These are phyloP conservation scores for Aspergillus melleus DNA, from an alignment of 2,329 filamentous ascomycete species.

Conservation along the genomic window DNA sequence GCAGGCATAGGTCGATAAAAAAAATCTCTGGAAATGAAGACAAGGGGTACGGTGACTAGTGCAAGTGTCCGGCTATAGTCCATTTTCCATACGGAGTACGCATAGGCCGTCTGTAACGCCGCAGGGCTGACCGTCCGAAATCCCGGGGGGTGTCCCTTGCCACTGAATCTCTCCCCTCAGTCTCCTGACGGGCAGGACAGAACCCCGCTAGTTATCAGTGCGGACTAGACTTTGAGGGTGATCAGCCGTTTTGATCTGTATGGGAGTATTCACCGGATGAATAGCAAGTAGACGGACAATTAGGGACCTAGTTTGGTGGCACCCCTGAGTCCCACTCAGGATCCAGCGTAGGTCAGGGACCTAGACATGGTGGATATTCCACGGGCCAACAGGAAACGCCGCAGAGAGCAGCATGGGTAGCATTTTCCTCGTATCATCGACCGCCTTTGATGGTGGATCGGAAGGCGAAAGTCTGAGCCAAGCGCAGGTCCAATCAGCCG, in stretches of 20 bases:
- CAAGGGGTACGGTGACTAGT: too few relatives aligned
- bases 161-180: too few relatives aligned
- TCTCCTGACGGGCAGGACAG: too few relatives aligned
- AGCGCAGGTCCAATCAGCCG: background rate
- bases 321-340: background rate
- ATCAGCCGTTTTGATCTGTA: background rate
- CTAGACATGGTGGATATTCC: constrained; percentile 11
- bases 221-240: too few relatives aligned
- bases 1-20: background rate
- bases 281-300: constrained; percentile 7
- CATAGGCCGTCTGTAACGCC: background rate
- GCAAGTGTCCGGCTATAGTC: too few relatives aligned
- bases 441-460: background rate
- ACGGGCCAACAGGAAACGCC: constrained; percentile 8
- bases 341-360: background rate
- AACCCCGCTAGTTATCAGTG: background rate
- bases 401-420: constrained; percentile 8
- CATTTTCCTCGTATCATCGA: constrained; percentile 25
- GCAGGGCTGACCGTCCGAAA: background rate
- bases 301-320: background rate
- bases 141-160: too few relatives aligned
- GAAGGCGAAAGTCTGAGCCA: background rate
- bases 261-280: constrained; percentile 2
- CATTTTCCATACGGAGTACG: too few relatives aligned
- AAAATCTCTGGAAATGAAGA: background rate